These are phyloP conservation scores for Neonectria coccinea DNA, from an alignment of 2,329 filamentous ascomycete genomes.

Conservation along the genomic window DNA sequence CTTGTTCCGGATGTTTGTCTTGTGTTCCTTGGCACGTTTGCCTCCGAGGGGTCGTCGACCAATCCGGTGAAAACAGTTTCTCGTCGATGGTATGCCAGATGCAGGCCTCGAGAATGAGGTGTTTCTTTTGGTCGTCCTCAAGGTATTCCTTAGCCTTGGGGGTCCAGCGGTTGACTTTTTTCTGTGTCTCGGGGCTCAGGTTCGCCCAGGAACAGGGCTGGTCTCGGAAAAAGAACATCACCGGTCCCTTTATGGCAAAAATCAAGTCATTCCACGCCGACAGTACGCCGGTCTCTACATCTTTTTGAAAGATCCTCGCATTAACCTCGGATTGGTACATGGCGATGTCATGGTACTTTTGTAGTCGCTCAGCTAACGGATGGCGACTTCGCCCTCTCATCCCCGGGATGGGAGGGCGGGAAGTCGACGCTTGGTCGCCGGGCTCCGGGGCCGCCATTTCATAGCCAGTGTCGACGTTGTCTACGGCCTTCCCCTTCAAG, in stretches of 20 bases:
- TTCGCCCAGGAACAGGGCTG: neutral
- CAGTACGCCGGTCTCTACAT: too few species aligned
- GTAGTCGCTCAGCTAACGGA: too few species aligned
- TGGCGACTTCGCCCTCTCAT: too few species aligned
- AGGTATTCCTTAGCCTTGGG: neutral
- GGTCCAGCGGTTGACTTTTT: neutral
- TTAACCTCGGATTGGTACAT: neutral
- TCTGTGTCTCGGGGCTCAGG: neutral
- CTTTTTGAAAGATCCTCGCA: too few species aligned
- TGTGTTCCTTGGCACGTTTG: conserved; percentile 72
- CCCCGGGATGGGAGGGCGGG: too few species aligned
- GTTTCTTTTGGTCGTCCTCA: neutral
- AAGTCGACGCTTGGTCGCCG: neutral
- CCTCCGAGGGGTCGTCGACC: conserved; percentile 67
- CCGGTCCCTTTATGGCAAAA: too few species aligned
- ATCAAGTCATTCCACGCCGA: too few species aligned
- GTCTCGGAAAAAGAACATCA: too few species aligned
- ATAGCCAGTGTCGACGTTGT: neutral
- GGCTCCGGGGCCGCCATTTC: neutral
- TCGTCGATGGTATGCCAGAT: neutral
- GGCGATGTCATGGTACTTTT: neutral
- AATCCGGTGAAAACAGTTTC: neutral
- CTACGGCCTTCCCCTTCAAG: neutral
- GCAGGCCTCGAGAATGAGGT: neutral
- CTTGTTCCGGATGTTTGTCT: conserved; percentile 70